Percentiles rank a stretch among this genome's conserved stretches.
These are phyloP conservation scores for Rosa chinensis DNA, from an alignment of 306 rosid species.

Conservation along the genomic window DNA sequence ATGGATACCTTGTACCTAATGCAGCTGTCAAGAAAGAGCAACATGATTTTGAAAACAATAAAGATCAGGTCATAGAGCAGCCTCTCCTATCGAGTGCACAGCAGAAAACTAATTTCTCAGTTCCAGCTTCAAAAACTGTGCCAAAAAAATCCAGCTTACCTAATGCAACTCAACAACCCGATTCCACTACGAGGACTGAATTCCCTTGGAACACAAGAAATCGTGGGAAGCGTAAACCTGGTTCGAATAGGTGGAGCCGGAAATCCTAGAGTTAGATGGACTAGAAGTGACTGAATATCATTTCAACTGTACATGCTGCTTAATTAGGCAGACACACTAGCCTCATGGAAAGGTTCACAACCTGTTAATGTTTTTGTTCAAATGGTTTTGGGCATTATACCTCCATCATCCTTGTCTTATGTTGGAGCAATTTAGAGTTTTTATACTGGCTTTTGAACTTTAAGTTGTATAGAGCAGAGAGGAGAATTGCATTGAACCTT, in stretches of 20 bases:
- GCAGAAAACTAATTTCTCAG: constrained; percentile 27
- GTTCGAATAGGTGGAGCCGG: constrained; percentile 30
- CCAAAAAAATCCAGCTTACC: constrained; percentile 30
- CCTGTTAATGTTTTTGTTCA: constrained; percentile 13
- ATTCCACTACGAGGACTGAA: constrained; percentile 34
- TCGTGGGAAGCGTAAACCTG: constrained; percentile 41
- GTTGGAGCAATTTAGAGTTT: not conserved
- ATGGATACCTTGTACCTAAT: constrained; percentile 33
- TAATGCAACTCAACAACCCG: constrained; percentile 20
- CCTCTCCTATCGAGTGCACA: constrained; percentile 37
- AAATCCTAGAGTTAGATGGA: constrained; percentile 11
- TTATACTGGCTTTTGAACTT: too few relatives aligned
- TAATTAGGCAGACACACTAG: constrained; percentile 13
- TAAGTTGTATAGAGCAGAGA: not conserved
- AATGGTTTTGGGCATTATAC: not conserved
- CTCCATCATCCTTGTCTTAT: not conserved
- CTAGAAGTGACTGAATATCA: not conserved
- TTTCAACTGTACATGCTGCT: constrained; percentile 34
- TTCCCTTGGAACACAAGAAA: constrained; percentile 43
- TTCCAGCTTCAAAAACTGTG: constrained; percentile 37
- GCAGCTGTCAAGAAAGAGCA: constrained; percentile 42
- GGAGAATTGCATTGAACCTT: not conserved
- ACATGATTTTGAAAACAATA: constrained; percentile 36
- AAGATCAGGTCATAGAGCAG: constrained; percentile 38
- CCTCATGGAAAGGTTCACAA: not conserved